phyloP scores from a whole-genome alignment of 1,284 basidiomycete genomes.

The Boletus smithii region DNA sequence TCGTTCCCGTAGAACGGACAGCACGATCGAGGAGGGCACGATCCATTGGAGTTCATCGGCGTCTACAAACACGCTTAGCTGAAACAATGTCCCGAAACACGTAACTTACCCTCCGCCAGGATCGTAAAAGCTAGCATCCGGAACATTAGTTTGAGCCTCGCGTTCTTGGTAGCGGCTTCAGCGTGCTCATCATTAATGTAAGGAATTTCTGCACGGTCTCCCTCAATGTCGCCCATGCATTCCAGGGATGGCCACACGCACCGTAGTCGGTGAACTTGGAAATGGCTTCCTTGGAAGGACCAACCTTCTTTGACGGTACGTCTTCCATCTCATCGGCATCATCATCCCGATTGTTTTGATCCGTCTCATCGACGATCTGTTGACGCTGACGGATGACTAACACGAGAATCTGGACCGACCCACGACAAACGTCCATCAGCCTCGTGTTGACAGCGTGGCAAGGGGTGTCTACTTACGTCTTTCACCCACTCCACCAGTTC shows the following conservation, averaged over 20 bases:
- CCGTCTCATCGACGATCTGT: constrained; percentile 68
- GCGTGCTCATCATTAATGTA: constrained; percentile 70
- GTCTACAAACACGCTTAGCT: constrained; percentile 38
- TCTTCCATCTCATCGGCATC: constrained; percentile 48
- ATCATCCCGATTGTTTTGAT: constrained; percentile 45
- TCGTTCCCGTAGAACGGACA: constrained; percentile 59
- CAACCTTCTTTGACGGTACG: constrained; percentile 35
- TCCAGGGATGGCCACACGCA: constrained; percentile 40
- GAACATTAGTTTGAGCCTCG: constrained; percentile 80
- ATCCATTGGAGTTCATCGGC: constrained; percentile 77
- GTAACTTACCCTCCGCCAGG: constrained; percentile 51
- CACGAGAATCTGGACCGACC: constrained; percentile 55
- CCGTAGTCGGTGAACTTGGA: constrained; percentile 75
- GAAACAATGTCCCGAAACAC: not conserved
- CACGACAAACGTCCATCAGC: constrained; percentile 17
- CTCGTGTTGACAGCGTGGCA: constrained; percentile 21
- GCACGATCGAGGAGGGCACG: constrained; percentile 64
- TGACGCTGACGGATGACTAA: constrained; percentile 65
- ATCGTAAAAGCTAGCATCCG: constrained; percentile 65
- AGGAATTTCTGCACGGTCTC: constrained; percentile 57
- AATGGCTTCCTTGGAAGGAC: constrained; percentile 67
- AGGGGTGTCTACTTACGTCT: constrained; percentile 50
- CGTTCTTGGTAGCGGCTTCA: constrained; percentile 72
- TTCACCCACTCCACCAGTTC: constrained; percentile 77
- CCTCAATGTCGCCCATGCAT: constrained; percentile 2